Base-by-base conservation (phyloP, 352 stramenopile species). In the Globisporangium yorkense region DNA sequence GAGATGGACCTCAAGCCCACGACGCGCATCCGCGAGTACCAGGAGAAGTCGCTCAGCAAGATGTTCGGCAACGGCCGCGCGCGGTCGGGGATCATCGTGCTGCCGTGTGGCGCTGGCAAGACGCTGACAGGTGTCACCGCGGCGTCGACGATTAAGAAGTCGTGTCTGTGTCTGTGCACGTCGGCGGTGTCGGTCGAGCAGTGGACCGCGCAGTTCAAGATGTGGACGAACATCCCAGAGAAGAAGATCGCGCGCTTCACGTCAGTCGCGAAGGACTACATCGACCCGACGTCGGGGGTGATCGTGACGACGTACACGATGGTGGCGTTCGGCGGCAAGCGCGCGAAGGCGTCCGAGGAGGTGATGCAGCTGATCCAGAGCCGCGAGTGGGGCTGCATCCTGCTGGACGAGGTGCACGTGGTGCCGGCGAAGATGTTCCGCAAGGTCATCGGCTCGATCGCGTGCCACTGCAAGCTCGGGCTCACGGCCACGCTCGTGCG, bases 31-130 rank as follows among this genome's bases (percentile, higher is more conserved):
- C 92, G 97, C 31, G 83, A 97, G 49, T 99, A 99, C 78, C 97
- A 99, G 71, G 96, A 99, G 65, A 97, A 98, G 59, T 98, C 89
- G 21, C 83, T 99, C 18, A 98, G 92, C 57, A 99, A 99, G 64
- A 99, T 99, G 97, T 99, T 99, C 79, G 97, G 97, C 21, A 99
- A 99, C 72, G 97, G 97, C 8, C 93, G 97, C 43, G 97, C 97
- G 15, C 80, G 97, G 44, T 99, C 95, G n/a, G 97, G 97, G 16
- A 99, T 99, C 62, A 99, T 99, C 67, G 97, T 99, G 43, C 77
- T 99, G 41, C 97, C 97, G 0, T 99, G 97, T 72, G 97, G 97
- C 47, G 97, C 97, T 44, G 80, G 80, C 21, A 91, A 89, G 58
- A 92, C 82, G 33, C 74, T 89, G 16, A 92, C 84, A 5, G 69